Evolutionary conservation across 2,329 filamentous ascomycete species (phyloP), one percentile per base, ranked within the genome.

Genomic region (Arthrobotrys megalospora): DNA sequence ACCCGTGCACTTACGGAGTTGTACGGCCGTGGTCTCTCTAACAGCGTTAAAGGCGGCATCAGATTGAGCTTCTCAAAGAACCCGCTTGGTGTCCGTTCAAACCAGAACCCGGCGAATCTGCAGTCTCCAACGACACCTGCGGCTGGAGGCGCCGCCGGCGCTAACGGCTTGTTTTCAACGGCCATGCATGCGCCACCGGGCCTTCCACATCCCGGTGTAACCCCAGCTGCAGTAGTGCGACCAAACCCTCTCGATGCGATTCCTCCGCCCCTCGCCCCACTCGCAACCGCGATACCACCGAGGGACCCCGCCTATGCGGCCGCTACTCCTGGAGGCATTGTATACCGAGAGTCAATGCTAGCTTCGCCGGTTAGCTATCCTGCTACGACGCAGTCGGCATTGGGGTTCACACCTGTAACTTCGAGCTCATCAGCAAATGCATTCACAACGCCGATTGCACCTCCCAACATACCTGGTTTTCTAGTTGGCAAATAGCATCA

Each of bases 11-110:
- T 98, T 1, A 90, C 94, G 80, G 93, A 97, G 71, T 88, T 98
- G 0, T 97, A 98, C 82, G 96, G 96, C 0, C 90, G 92, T 62
- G 90, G 89, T 60, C 88, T 98, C 36, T 93, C 94, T 83, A 97
- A 97, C 85, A 97, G 94, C 82, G 89, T 93, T 83, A 97, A 97
- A 84, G 95, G 95, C 6, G 96, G 96, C 38, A 97, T 99, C 82
- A 91, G 96, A 24, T 87, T 99, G 70, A 97, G 94, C 84, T 99
- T 97, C 84, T 97, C 95, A 34, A 98, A 98, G 86, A 98, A 98
- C 82, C 96, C 96, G 0, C 88, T 98, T 1, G 96, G 96, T 21
- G 95, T 98, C 32, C 91, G 96, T 53, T 93, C 92, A 86, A 41
- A 63, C 80, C 81, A 58, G 81, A 86, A n/a, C 83, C 86, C 7